Base-by-base conservation (phyloP, 148 eudicot species). In the Vaccinium corymbosum region DNA sequence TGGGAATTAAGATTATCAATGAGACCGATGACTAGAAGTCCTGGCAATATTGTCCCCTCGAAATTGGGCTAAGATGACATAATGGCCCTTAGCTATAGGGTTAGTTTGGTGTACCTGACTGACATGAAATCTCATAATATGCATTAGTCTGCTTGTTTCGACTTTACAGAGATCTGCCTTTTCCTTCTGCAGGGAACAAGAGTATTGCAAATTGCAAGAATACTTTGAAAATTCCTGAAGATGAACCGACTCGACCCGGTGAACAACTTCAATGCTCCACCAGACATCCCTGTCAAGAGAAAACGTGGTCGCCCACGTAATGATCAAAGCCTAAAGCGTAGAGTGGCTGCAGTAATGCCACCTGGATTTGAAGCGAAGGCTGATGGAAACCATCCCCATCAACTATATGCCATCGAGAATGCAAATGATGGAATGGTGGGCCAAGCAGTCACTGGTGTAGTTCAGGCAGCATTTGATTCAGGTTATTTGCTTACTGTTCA, bases 271-370 rank as follows among this genome's bases (percentile, higher is more conserved):
- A 80, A 86, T 84, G 66, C 81, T 77, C 78, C 88, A 15, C 77
- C 85, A 53, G 81, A 53, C 56, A 76, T 59, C 35, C 89, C 90
- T 16, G 75, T 84, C 62, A 93, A 93, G 85, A 90, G 95, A 83
- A 91, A 88, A 84, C 91, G 98, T 50, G 98, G 98, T 48, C 97
- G 98, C 81, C 98, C 98, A 19, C 92, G 95, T 32, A 95, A 95
- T 87, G 97, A 94, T 84, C 88, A 81, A 25, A 88, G 86, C 80
- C 91, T 85, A 72, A 85, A 62, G 19, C 89, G 87, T 25, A 84
- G 79, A 0, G 82, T 56, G 83, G 71, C 35, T 85, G 82, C 84
- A 16, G 70, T 32, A 8, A 29, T 48, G 62, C 88, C 93, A 42
- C 88, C 91, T 7, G 86, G 83, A 71, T 84, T 78, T 82, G 84